A percentile compares a stretch with the other conserved stretches of the same genome.
phyloP scores from a whole-genome alignment of 177 flowering plant genomes.

The Tripterygium wilfordii region DNA sequence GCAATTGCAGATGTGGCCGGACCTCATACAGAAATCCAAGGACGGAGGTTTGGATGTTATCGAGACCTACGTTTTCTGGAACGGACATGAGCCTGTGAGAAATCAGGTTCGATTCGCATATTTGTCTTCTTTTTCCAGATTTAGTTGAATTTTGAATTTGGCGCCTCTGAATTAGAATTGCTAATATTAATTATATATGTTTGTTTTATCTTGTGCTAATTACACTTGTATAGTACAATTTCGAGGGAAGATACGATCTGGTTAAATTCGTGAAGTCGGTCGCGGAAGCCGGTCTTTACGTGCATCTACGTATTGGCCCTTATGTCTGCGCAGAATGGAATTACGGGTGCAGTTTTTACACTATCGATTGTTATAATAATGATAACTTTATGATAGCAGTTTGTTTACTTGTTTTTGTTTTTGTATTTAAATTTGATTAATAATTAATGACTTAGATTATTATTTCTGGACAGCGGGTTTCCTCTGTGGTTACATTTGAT shows the following conservation, averaged over 20 bases:
- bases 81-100: conserved; percentile 74
- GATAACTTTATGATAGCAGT: neutral
- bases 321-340: conserved; percentile 98
- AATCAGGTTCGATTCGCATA: conserved; percentile 41
- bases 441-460: neutral
- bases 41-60: conserved; percentile 93
- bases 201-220: too few species aligned
- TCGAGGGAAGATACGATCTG: conserved; percentile 79
- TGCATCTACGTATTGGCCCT: conserved; percentile 89
- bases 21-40: conserved; percentile 80
- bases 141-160: neutral
- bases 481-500: conserved; percentile 96
- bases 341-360: conserved; percentile 56
- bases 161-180: too few species aligned
- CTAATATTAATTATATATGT: too few species aligned
- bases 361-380: neutral
- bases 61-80: conserved; percentile 95
- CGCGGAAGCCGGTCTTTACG: conserved; percentile 79
- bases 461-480: conserved; percentile 60
- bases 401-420: conserved; percentile 1
- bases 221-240: conserved; percentile 90
- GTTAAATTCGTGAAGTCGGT: conserved; percentile 78
- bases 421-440: neutral
- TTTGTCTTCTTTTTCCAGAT: neutral
- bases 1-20: conserved; percentile 89